These are phyloP conservation scores for Aspergillus olivimuriae DNA, from an alignment of 495 filamentous ascomycete species.

Conservation along the genomic window DNA sequence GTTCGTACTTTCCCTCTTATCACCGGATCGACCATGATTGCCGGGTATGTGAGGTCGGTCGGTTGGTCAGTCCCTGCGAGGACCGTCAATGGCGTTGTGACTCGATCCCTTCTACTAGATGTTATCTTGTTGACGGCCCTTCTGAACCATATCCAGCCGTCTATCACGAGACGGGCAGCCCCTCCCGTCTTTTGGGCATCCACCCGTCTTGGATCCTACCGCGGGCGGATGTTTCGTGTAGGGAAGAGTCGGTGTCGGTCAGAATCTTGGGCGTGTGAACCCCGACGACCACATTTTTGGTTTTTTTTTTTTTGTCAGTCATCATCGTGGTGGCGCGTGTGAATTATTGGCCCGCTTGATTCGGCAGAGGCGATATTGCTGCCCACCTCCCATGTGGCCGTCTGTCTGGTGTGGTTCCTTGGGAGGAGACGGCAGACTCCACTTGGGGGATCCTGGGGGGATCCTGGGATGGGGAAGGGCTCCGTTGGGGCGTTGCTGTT, in stretches of 20 bases:
- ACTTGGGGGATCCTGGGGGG: too few relatives aligned
- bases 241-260: constrained; percentile 3
- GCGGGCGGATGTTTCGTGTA: background rate
- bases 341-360: too few relatives aligned
- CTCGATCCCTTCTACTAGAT: background rate
- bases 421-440: too few relatives aligned
- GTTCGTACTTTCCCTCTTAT: background rate
- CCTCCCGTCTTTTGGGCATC: constrained; percentile 15
- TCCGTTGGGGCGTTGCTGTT: too few relatives aligned
- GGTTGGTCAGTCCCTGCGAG: too few relatives aligned
- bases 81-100: background rate
- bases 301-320: constrained; percentile 4
- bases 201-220: constrained; percentile 8
- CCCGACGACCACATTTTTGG: background rate
- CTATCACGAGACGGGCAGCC: background rate
- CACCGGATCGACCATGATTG: background rate
- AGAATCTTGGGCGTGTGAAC: too few relatives aligned
- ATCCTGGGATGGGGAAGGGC: too few relatives aligned
- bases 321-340: too few relatives aligned
- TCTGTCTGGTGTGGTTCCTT: too few relatives aligned
- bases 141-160: too few relatives aligned
- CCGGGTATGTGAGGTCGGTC: background rate
- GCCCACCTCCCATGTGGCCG: too few relatives aligned
- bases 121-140: background rate
- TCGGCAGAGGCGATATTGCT: too few relatives aligned